phyloP scores from a whole-genome alignment of 2,329 filamentous ascomycete species.

The Sporothrix luriei region DNA sequence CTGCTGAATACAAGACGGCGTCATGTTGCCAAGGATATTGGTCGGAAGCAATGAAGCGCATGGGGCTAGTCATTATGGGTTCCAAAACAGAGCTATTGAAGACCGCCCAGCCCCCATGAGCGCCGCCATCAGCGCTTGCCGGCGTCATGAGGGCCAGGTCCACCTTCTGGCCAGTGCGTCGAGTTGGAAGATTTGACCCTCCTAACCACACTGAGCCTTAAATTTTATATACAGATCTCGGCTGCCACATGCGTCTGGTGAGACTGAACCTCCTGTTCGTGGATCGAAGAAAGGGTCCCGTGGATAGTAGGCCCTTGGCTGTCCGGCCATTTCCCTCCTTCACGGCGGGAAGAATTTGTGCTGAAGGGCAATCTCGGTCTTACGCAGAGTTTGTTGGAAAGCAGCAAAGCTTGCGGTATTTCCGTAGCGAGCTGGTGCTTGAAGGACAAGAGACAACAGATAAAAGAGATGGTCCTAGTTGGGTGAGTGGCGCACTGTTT shows the following conservation, averaged over 20 bases:
- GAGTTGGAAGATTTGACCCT: not conserved
- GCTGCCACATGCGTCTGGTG: conserved; percentile 5
- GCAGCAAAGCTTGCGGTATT: not conserved
- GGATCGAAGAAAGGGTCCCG: conserved; percentile 1
- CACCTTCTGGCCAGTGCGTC: conserved; percentile 11
- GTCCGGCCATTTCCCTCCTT: conserved; percentile 6
- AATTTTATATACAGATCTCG: no score
- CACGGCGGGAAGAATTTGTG: not conserved
- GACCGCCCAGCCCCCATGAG: not conserved
- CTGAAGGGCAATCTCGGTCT: not conserved
- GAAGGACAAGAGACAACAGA: not conserved
- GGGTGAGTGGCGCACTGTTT: not conserved
- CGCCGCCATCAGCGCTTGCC: not conserved
- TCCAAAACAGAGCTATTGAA: not conserved
- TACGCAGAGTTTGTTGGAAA: not conserved
- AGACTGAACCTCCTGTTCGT: not conserved
- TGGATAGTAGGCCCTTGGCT: not conserved
- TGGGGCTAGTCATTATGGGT: not conserved
- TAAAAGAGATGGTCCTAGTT: not conserved
- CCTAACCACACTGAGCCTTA: not conserved
- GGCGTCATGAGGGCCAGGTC: not conserved
- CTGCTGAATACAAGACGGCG: not conserved
- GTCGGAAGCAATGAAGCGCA: conserved; percentile 11
- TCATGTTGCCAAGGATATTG: not conserved
- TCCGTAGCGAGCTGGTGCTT: not conserved